Evolutionary conservation across 208 protist species (phyloP).

Genomic region (Naegleria lovaniensis): DNA sequence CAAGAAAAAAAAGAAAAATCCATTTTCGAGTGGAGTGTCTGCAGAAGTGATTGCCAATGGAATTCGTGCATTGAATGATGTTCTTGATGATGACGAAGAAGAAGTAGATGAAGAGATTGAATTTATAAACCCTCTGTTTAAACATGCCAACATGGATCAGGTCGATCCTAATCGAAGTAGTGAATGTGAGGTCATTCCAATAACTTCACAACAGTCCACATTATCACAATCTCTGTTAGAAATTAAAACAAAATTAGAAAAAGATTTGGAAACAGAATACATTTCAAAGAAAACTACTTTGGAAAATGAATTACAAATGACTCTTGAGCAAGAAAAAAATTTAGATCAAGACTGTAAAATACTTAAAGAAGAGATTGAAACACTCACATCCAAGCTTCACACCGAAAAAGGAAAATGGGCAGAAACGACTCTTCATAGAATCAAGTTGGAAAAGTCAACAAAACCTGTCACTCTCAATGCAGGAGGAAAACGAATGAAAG

Average conservation of each 20-base stretch:
- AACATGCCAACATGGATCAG: background rate
- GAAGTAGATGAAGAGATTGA: background rate
- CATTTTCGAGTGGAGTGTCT: background rate
- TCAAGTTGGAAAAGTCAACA: background rate
- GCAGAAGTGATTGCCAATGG: background rate
- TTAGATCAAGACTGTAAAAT: background rate
- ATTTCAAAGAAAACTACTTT: background rate
- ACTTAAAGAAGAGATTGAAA: background rate
- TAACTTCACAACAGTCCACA: too few relatives aligned
- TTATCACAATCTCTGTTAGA: too few relatives aligned
- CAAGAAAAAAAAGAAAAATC: background rate
- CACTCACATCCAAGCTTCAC: background rate
- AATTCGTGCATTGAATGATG: background rate
- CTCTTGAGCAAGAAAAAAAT: background rate
- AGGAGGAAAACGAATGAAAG: background rate
- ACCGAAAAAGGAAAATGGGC: background rate
- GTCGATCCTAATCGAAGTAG: background rate
- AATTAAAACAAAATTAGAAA: background rate
- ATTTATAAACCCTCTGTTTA: background rate
- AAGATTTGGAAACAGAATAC: background rate
- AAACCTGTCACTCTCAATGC: background rate
- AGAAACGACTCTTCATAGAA: background rate
- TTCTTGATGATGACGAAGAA: background rate
- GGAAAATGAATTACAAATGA: background rate
- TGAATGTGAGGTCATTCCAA: background rate